These are phyloP conservation scores for Collybia nuda DNA, from an alignment of 768 basidiomycete genomes.

Conservation along the genomic window DNA sequence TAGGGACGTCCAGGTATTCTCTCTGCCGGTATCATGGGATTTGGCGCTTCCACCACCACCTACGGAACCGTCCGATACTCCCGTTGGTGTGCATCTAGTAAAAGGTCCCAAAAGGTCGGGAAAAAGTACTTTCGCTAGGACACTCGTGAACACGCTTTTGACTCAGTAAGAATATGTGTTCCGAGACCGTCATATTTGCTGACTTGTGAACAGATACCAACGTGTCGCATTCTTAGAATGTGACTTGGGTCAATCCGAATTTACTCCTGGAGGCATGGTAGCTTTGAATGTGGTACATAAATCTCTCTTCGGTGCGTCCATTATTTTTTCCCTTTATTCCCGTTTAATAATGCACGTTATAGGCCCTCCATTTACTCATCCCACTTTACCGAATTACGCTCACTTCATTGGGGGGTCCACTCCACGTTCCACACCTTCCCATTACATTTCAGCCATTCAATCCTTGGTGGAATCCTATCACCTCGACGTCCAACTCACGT, in stretches of 20 bases:
- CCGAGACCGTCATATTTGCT: background rate
- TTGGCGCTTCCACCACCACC: conserved; percentile 24
- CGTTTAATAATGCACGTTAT: background rate
- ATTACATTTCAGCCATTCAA: conserved; percentile 71
- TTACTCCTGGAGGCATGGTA: conserved; percentile 84
- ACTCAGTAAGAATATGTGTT: conserved; percentile 38
- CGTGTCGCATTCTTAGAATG: conserved; percentile 92
- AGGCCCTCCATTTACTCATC: conserved; percentile 92
- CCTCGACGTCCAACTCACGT: conserved; percentile 61
- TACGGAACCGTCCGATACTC: conserved; percentile 3
- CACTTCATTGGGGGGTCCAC: conserved; percentile 84
- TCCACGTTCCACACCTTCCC: conserved; percentile 72
- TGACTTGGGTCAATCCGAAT: conserved; percentile 93
- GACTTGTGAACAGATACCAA: conserved; percentile 50
- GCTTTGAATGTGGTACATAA: conserved; percentile 69
- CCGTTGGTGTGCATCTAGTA: conserved; percentile 52
- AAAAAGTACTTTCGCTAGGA: conserved; percentile 86
- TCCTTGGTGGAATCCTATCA: conserved; percentile 67
- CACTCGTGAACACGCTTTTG: conserved; percentile 68
- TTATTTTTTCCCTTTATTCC: background rate
- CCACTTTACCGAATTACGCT: conserved; percentile 62
- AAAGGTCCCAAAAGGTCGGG: conserved; percentile 87
- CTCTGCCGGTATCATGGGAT: conserved; percentile 37
- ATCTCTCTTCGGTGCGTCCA: conserved; percentile 64
- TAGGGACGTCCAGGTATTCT: conserved; percentile 37